phyloP scores from a whole-genome alignment of 2,329 filamentous ascomycete species.

The Cryphonectria parasitica region DNA sequence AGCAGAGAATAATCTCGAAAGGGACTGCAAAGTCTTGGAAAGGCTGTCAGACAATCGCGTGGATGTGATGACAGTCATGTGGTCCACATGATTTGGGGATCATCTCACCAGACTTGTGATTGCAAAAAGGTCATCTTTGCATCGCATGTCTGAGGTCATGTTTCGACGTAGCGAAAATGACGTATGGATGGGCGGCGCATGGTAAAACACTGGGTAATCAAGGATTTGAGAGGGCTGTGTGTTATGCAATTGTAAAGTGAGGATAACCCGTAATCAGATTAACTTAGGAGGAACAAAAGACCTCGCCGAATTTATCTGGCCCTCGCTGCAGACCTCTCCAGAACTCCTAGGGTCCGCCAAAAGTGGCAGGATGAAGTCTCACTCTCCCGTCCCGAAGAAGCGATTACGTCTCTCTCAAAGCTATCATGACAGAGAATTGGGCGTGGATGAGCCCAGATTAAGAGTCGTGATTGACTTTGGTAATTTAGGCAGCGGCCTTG shows the following conservation, averaged over 20 bases:
- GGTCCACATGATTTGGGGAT: not conserved
- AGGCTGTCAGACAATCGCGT: not conserved
- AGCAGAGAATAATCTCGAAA: not conserved
- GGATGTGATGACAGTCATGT: not conserved
- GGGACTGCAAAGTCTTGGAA: not conserved
- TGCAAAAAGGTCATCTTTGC: too few species aligned
- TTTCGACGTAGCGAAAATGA: not conserved
- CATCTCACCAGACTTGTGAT: not conserved
- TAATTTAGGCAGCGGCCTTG: conserved; percentile 40
- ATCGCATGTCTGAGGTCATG: not conserved
- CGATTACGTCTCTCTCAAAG: conserved; percentile 13
- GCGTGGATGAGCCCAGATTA: not conserved
- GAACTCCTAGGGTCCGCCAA: conserved; percentile 3
- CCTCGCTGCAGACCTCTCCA: conserved; percentile 1
- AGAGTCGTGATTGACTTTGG: not conserved
- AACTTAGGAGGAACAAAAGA: not conserved
- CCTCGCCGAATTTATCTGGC: not conserved
- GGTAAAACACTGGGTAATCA: not conserved
- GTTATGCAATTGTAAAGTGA: not conserved
- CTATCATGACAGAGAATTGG: conserved; percentile 15
- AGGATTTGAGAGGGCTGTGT: not conserved
- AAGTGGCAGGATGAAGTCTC: conserved; percentile 3
- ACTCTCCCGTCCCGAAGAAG: not conserved
- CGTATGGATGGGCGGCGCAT: not conserved
- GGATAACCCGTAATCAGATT: not conserved